These are phyloP conservation scores for Mycosphaerella sp. DNA, from an alignment of 2,329 filamentous ascomycete genomes.

Conservation along the genomic window DNA sequence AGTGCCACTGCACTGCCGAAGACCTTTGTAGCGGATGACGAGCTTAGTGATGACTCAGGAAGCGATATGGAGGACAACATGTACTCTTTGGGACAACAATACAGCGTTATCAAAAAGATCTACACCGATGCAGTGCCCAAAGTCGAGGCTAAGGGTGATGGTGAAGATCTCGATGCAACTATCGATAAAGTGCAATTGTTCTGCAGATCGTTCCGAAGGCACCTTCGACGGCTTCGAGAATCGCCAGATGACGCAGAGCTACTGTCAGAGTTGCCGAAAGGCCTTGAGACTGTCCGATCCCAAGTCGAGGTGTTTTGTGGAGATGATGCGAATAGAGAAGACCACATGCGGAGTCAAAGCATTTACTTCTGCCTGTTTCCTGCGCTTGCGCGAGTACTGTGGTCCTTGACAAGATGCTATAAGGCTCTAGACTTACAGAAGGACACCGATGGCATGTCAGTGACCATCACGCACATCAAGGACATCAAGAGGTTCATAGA, in stretches of 20 bases:
- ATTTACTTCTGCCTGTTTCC: conserved; percentile 30
- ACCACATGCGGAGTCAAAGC: conserved; percentile 15
- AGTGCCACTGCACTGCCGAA: not conserved
- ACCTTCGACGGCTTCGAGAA: conserved; percentile 1
- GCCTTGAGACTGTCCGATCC: conserved; percentile 8
- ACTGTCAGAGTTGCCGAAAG: conserved; percentile 7
- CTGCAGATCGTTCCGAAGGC: not conserved
- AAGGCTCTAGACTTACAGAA: conserved; percentile 12
- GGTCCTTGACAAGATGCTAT: conserved; percentile 17
- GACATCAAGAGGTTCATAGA: conserved; percentile 17
- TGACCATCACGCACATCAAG: conserved; percentile 18
- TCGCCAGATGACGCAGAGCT: not conserved
- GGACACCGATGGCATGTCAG: not conserved
- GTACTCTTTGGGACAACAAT: not conserved
- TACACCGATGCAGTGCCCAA: not conserved
- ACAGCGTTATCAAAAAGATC: not conserved
- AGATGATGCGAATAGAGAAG: conserved; percentile 11
- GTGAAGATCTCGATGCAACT: not conserved
- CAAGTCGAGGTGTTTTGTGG: conserved; percentile 12
- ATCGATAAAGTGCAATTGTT: not conserved
- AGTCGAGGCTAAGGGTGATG: not conserved
- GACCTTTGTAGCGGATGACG: not conserved
- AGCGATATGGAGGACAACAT: not conserved
- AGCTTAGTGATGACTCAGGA: not conserved
- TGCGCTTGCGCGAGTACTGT: conserved; percentile 22